These are phyloP conservation scores for Shiraia sp. DNA, from an alignment of 2,329 filamentous ascomycete species.

Conservation along the genomic window DNA sequence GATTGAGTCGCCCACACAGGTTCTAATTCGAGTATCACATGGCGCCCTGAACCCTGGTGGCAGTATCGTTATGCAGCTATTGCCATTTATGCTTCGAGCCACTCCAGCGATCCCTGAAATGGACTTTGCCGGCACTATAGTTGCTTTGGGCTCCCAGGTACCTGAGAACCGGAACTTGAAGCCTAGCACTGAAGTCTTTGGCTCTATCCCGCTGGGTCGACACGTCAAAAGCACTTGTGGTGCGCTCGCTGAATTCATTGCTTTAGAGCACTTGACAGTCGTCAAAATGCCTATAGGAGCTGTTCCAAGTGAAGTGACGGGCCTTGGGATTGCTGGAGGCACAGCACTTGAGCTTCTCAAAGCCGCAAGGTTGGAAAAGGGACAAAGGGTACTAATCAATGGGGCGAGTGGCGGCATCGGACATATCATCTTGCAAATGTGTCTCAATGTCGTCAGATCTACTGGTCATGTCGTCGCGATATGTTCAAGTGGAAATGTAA, in stretches of 20 bases:
- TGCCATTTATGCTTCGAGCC: slow-evolving; percentile 45
- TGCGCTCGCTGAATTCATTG: slow-evolving; percentile 48
- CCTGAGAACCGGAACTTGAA: slow-evolving; percentile 16
- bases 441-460: slow-evolving; percentile 40
- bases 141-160: slow-evolving; percentile 18
- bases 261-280: slow-evolving; percentile 40
- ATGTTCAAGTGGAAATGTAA: slow-evolving; percentile 51
- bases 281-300: slow-evolving; percentile 35
- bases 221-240: slow-evolving; percentile 43
- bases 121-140: slow-evolving; percentile 47
- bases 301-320: slow-evolving; percentile 42
- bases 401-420: slow-evolving; percentile 59
- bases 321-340: slow-evolving; percentile 46
- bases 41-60: slow-evolving; percentile 49
- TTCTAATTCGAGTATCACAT: slow-evolving; percentile 36
- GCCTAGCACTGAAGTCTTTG: slow-evolving; percentile 44
- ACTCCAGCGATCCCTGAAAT: slow-evolving; percentile 45
- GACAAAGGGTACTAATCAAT: slow-evolving; percentile 52
- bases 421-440: slow-evolving; percentile 53
- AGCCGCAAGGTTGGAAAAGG: slow-evolving; percentile 38
- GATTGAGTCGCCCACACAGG: slow-evolving; percentile 9
- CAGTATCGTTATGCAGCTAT: slow-evolving; percentile 48
- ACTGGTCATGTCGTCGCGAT: slow-evolving; percentile 47
- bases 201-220: slow-evolving; percentile 44
- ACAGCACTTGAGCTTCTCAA: slow-evolving; percentile 46